Evolutionary conservation across 129 eudicot species (phyloP).

Genomic region (Lactuca saligna): DNA sequence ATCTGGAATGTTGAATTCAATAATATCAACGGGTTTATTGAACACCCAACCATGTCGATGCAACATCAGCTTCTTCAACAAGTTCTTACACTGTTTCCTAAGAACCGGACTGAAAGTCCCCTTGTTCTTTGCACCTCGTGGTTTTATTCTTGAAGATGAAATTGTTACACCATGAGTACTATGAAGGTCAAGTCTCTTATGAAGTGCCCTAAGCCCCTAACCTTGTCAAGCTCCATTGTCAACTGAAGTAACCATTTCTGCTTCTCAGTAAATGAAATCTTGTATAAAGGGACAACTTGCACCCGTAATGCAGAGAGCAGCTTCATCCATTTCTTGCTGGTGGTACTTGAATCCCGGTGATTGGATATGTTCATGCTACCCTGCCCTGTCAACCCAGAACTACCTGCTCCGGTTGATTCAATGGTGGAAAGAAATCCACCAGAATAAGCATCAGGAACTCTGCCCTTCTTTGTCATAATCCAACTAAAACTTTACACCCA

Average conservation of each 20-base stretch:
- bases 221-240: constrained; percentile 57
- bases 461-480: constrained; percentile 56
- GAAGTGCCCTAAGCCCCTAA: constrained; percentile 42
- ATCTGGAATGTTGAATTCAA: constrained; percentile 63
- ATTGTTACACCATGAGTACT: constrained; percentile 30
- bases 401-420: constrained; percentile 60
- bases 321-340: constrained; percentile 51
- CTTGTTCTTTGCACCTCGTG: constrained; percentile 42
- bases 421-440: constrained; percentile 36
- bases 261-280: constrained; percentile 46
- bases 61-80: constrained; percentile 63
- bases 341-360: constrained; percentile 37
- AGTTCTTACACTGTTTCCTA: constrained; percentile 63
- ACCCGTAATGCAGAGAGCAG: constrained; percentile 47
- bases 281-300: constrained; percentile 43
- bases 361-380: constrained; percentile 35
- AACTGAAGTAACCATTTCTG: constrained; percentile 40
- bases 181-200: constrained; percentile 40
- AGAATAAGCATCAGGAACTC: constrained; percentile 46
- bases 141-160: constrained; percentile 36
- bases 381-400: constrained; percentile 37
- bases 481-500: constrained; percentile 4
- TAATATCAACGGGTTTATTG: constrained; percentile 70
- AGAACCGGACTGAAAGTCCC: constrained; percentile 31
- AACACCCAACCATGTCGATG: constrained; percentile 70